Base-by-base conservation (phyloP, 139 green algal genomes). In the Micromonas pusilla region DNA sequence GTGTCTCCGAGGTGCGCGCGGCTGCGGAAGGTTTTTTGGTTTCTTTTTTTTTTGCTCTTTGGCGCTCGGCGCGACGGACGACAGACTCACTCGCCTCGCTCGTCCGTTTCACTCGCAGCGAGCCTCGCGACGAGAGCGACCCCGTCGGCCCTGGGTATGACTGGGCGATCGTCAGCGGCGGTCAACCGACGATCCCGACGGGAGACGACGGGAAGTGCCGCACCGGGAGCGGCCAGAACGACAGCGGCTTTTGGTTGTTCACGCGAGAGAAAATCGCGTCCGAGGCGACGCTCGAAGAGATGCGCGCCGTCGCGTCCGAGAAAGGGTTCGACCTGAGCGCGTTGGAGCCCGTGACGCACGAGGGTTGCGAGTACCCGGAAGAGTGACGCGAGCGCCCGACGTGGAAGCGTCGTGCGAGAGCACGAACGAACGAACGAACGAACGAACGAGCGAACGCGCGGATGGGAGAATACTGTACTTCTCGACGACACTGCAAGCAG, bases 161-260 rank as follows among this genome's bases (percentile, higher is more conserved):
- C 0, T 75, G 68, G 72, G 72, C 72, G 25, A 78, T 78, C 53
- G 52, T 78, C 26, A 37, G 23, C 1, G 72, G 72, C 0, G 72
- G 72, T 2, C 31, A n/a, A 52, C 52, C 52, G 5, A 78, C 72
- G 72, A 31, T 34, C 13, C 3, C 6, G 1, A 67, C 23, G 26
- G 30, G 19, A 28, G 52, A 78, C 25, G 28, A 78, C 30, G 72
- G 72, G 16, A 21, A 52, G 30, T 78, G 72, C 72, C 16, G 19
- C 1, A 31, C 52, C 9, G 67, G 25, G 16, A n/a, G 32, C 20
- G 67, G 32, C 23, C 9, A 16, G 2, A 74, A 74, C 67, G 30
- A 31, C 16, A 26, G 31, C 19, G 71, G 71, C 20, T 52, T 78
- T 13, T 78, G 72, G 72, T 2, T 78, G 45, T 78, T 78, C 53